Percentiles rank a stretch among this genome's conserved stretches.
phyloP scores from a whole-genome alignment of 805 yeast species.

The Candida alai region DNA sequence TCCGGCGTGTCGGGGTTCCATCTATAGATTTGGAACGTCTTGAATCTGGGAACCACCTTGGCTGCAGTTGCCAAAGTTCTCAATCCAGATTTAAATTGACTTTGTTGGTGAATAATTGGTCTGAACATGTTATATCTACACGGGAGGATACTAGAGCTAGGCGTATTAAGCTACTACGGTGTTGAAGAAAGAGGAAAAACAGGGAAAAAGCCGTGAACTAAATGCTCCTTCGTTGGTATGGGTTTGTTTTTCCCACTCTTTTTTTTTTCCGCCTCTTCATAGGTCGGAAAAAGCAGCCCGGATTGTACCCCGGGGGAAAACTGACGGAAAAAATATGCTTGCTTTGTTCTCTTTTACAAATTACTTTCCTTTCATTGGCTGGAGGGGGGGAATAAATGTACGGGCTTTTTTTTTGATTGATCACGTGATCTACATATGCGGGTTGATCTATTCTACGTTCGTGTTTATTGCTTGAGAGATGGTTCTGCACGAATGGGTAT shows the following conservation, averaged over 20 bases:
- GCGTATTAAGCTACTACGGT: background rate
- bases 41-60: slow-evolving; percentile 53
- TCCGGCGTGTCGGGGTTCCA: slow-evolving; percentile 98
- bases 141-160: too few relatives aligned
- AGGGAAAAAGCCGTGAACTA: background rate
- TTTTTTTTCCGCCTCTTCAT: background rate
- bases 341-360: slow-evolving; percentile 5
- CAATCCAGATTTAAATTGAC: slow-evolving; percentile 7
- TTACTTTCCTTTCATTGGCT: slow-evolving; percentile 7
- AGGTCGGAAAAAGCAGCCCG: slow-evolving; percentile 1
- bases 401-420: background rate
- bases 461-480: background rate
- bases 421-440: slow-evolving; percentile 3
- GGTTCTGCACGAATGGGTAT: background rate
- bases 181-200: too few relatives aligned
- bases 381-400: too few relatives aligned
- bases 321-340: too few relatives aligned
- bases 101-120: slow-evolving; percentile 10
- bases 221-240: background rate
- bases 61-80: slow-evolving; percentile 47
- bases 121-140: too few relatives aligned
- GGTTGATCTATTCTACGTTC: background rate
- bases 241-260: slow-evolving; percentile 1
- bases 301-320: too few relatives aligned
- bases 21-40: slow-evolving; percentile 90